phyloP scores from a whole-genome alignment of 192 early-diverging fungal species.

The Coemansia sp. region DNA sequence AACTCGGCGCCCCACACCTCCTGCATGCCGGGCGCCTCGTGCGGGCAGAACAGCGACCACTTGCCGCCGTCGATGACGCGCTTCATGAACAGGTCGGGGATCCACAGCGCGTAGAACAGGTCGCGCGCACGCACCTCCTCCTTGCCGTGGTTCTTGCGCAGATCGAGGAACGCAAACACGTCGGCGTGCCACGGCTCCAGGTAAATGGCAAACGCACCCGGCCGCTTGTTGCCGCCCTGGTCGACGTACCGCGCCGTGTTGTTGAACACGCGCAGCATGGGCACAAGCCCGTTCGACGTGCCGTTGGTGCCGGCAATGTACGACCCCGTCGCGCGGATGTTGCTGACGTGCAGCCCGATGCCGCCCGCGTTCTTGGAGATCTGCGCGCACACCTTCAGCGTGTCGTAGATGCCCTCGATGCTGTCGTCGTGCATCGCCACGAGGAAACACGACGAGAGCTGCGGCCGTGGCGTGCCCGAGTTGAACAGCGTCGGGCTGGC shows the following conservation, averaged over 20 bases:
- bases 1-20: slow-evolving; percentile 96
- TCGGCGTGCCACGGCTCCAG: slow-evolving; percentile 99
- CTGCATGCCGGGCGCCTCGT: slow-evolving; percentile 87
- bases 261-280: slow-evolving; percentile 98
- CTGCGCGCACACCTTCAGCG: slow-evolving; percentile 94
- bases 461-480: slow-evolving; percentile 94
- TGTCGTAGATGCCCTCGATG: slow-evolving; percentile 98
- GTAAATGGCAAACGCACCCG: slow-evolving; percentile 98
- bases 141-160: slow-evolving; percentile 98
- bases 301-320: slow-evolving; percentile 99
- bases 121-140: slow-evolving; percentile 97
- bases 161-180: slow-evolving; percentile 93
- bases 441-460: slow-evolving; percentile 94
- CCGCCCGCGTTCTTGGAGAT: slow-evolving; percentile 99
- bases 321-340: slow-evolving; percentile 91
- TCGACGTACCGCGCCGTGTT: slow-evolving; percentile 99
- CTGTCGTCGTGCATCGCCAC: slow-evolving; percentile 96
- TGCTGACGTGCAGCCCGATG: slow-evolving; percentile 96
- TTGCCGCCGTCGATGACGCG: slow-evolving; percentile 92
- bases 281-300: slow-evolving; percentile 92
- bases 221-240: slow-evolving; percentile 98
- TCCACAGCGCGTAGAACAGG: slow-evolving; percentile 97
- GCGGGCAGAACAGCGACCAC: slow-evolving; percentile 95
- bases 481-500: slow-evolving; percentile 98
- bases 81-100: slow-evolving; percentile 97